Evolutionary conservation across 148 eudicot species (phyloP), one percentile per base, ranked within the genome.

Genomic region (Fallopia convolvulus): DNA sequence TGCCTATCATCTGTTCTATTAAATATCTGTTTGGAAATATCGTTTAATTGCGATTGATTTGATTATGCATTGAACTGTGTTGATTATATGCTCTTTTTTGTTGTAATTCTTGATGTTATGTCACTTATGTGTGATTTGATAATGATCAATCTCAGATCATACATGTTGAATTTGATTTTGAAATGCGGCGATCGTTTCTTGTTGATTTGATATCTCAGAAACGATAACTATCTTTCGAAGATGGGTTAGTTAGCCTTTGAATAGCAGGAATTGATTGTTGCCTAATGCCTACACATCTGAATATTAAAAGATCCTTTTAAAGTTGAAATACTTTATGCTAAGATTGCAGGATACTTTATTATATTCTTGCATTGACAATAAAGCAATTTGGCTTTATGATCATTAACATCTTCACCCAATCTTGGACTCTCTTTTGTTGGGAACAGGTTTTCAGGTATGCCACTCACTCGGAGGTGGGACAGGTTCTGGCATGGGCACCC

Each of bases 401-500:
- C 44, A 36, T 36, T 68, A 21, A 68, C 17, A 17, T 68, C 44
- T 15, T 68, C 42, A 15, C 44, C 42, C 3, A 5, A 17, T 36
- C 20, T 33, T 68, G 72, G 46, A 68, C 46, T 65, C 70, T 23
- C 10, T 55, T 63, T 63, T 36, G 44, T 36, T 33, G 42, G 44
- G 21, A 68, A 21, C 75, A 73, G 75, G 75, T 73, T 73, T 73
- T 15, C 75, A 73, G 55, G 75, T 73, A 13, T 73, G 75, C 52
- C 75, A 73, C 39, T 73, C 75, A 21, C 75, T 73, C 6, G 75
- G 75, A 73, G 75, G 75, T 4, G 75, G 75, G 3, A 73, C 75
- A n/a, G 75, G 75, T 44, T 73, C 75, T 14, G 75, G 75, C 32
- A 73, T 73, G 75, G 75, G 75, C 11, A 73, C 75, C 50, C 75